A percentile compares a stretch with the other conserved stretches of the same genome.
Evolutionary conservation across 306 rosid species (phyloP).

Genomic region (Dryas alaskensis): DNA sequence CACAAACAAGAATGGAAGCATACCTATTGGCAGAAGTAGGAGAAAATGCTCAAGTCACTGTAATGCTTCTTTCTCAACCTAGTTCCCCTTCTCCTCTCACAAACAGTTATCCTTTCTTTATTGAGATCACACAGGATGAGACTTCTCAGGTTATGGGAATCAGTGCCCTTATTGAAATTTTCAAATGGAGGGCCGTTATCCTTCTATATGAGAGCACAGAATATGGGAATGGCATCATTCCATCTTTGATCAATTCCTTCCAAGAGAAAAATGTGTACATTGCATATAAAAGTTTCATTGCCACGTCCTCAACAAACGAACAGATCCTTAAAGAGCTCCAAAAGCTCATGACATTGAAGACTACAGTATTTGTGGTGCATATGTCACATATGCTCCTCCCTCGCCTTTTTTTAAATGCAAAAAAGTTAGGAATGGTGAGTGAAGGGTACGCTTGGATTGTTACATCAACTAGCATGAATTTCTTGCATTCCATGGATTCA

Average conservation of each 20-base stretch:
- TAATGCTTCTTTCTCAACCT: slow-evolving; percentile 6
- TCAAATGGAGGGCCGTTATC: slow-evolving; percentile 15
- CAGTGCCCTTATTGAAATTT: background rate
- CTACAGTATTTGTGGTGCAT: slow-evolving; percentile 16
- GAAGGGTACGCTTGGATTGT: too few species aligned
- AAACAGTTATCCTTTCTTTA: slow-evolving; percentile 6
- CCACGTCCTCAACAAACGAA: slow-evolving; percentile 6
- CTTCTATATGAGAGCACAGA: background rate
- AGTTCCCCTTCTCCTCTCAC: background rate
- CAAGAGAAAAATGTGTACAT: background rate
- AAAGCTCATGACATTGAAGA: background rate
- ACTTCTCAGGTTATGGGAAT: slow-evolving; percentile 5
- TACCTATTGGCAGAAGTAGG: slow-evolving; percentile 20
- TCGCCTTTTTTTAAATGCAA: background rate
- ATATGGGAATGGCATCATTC: background rate
- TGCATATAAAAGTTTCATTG: background rate
- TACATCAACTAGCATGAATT: too few species aligned
- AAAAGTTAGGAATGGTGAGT: too few species aligned
- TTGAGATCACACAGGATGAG: slow-evolving; percentile 7
- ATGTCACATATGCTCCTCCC: background rate
- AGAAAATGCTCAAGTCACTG: slow-evolving; percentile 12
- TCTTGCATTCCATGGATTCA: too few species aligned
- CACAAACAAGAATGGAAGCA: slow-evolving; percentile 22
- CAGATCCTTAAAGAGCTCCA: slow-evolving; percentile 4
- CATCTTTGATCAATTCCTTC: background rate